These are phyloP conservation scores for Citrullus mucosospermus DNA, from an alignment of 306 rosid genomes.

Conservation along the genomic window DNA sequence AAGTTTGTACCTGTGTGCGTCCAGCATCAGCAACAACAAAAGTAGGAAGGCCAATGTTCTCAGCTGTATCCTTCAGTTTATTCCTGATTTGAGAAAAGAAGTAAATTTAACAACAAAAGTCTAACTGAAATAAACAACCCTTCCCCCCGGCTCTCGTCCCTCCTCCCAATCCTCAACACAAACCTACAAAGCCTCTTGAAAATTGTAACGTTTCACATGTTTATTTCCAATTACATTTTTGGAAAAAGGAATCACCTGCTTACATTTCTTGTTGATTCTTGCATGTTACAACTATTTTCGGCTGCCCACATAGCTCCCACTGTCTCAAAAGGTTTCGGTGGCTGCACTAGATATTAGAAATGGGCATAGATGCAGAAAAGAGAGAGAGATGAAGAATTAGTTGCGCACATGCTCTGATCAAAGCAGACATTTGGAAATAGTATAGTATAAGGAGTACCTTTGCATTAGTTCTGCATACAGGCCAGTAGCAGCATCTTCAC, in stretches of 20 bases:
- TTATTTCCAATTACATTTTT: neutral
- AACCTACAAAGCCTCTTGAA: slow-evolving; percentile 3
- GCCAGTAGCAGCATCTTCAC: slow-evolving; percentile 89
- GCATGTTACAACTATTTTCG: slow-evolving; percentile 80
- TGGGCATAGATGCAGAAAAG: neutral
- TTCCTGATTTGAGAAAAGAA: slow-evolving; percentile 34
- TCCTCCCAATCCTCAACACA: neutral
- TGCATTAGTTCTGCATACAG: slow-evolving; percentile 64
- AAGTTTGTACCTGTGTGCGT: slow-evolving; percentile 62
- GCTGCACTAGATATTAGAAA: slow-evolving; percentile 24
- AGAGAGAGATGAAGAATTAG: neutral
- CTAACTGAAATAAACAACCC: neutral
- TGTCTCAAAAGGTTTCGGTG: slow-evolving; percentile 57
- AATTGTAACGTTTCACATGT: slow-evolving; percentile 1
- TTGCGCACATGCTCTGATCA: neutral
- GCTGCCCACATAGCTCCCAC: slow-evolving; percentile 88
- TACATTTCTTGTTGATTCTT: slow-evolving; percentile 88
- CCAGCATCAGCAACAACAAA: slow-evolving; percentile 92
- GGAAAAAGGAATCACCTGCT: slow-evolving; percentile 22
- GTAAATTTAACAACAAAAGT: neutral
- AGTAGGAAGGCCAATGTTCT: slow-evolving; percentile 71
- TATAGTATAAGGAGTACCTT: slow-evolving; percentile 31
- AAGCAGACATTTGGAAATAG: neutral
- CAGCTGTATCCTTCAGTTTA: slow-evolving; percentile 72
- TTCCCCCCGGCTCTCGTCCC: neutral